Conservation (phyloP, 305 asterid species). For the Solanum hybrid region DNA sequence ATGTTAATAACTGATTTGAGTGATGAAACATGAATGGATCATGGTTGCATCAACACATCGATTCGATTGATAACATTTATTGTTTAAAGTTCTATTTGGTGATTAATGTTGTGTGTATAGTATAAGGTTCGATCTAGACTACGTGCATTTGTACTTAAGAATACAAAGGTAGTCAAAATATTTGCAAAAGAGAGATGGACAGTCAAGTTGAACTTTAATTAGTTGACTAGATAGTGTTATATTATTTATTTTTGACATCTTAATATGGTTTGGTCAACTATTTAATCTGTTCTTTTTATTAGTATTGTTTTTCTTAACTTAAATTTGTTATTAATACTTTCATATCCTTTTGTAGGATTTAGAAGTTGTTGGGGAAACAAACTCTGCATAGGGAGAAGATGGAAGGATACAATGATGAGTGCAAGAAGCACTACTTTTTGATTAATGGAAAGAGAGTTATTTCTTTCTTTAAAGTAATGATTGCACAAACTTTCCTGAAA, state of each 20-base stretch:
- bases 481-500: not conserved
- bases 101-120: not conserved
- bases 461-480: not conserved
- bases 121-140: not conserved
- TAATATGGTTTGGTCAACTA: too few species aligned
- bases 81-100: too few species aligned
- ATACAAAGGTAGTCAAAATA: not conserved
- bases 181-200: not conserved
- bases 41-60: not conserved
- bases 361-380: not conserved
- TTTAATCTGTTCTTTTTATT: not conserved
- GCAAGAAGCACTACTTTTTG: not conserved
- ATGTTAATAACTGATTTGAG: not conserved
- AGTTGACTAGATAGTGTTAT: not conserved
- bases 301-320: not conserved
- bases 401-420: not conserved
- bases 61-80: not conserved
- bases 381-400: not conserved
- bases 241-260: not conserved
- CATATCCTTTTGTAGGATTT: not conserved
- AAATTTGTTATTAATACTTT: too few species aligned
- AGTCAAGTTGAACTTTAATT: not conserved
- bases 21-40: not conserved
- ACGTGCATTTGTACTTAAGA: not conserved
- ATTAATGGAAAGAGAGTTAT: not conserved